Evolutionary conservation across 495 filamentous ascomycete species (phyloP).

Genomic region (Hyaloscypha bicolor): DNA sequence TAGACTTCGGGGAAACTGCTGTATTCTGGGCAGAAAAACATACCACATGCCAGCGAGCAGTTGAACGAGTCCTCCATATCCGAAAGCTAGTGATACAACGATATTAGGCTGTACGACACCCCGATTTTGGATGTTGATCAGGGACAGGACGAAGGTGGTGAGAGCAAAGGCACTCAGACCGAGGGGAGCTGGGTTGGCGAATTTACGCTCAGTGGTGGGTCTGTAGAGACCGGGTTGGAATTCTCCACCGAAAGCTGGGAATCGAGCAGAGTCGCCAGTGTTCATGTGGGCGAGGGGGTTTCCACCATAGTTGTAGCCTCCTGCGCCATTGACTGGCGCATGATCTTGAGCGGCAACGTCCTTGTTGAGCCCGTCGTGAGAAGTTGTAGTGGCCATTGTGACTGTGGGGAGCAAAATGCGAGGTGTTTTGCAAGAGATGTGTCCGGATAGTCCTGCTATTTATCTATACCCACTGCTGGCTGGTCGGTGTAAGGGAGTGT

Average conservation of each 20-base stretch:
- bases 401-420: background rate
- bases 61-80: constrained; percentile 89
- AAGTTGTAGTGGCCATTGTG: constrained; percentile 11
- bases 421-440: background rate
- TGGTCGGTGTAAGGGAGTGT: constrained; percentile 3
- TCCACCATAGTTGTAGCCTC: constrained; percentile 53
- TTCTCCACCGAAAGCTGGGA: constrained; percentile 89
- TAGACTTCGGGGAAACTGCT: constrained; percentile 43
- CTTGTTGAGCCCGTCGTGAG: constrained; percentile 15
- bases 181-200: constrained; percentile 86
- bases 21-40: constrained; percentile 42
- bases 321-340: constrained; percentile 32
- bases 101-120: constrained; percentile 64
- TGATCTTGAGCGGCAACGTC: constrained; percentile 9
- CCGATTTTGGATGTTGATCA: constrained; percentile 76
- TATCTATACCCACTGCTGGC: constrained; percentile 10
- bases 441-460: constrained; percentile 17
- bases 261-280: constrained; percentile 59
- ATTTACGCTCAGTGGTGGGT: constrained; percentile 70
- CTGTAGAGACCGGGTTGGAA: constrained; percentile 94
- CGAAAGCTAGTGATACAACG: constrained; percentile 70
- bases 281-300: constrained; percentile 75
- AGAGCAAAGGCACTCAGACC: constrained; percentile 89
- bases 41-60: constrained; percentile 79
- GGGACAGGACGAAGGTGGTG: constrained; percentile 90